Evolutionary conservation across 345 rosid genomes (phyloP).

Genomic region (Gossypium bickii): DNA sequence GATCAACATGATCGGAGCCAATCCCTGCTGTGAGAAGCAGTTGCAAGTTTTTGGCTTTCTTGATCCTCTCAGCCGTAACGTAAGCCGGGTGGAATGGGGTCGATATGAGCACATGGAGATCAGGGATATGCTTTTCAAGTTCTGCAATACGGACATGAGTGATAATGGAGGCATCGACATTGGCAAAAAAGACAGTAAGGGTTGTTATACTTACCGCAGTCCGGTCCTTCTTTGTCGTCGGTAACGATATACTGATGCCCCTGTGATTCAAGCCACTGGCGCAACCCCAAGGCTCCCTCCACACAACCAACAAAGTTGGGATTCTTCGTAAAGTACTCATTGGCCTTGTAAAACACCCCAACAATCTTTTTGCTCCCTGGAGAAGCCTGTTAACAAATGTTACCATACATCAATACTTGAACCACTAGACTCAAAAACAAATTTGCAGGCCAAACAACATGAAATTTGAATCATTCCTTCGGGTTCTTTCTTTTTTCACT

Average conservation of each 20-base stretch:
- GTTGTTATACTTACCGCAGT: constrained; percentile 40
- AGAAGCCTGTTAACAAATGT: constrained; percentile 46
- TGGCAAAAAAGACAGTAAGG: background rate
- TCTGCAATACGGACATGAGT: constrained; percentile 32
- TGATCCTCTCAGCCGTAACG: constrained; percentile 82
- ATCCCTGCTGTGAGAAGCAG: constrained; percentile 94
- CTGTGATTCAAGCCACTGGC: constrained; percentile 70
- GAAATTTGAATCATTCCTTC: background rate
- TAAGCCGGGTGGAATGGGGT: constrained; percentile 98
- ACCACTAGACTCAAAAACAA: background rate
- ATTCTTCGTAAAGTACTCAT: constrained; percentile 63
- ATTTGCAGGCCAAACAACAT: background rate
- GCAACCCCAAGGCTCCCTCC: constrained; percentile 75
- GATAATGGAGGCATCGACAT: background rate
- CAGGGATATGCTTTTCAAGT: constrained; percentile 83
- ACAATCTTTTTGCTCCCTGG: constrained; percentile 82
- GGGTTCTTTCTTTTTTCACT: too few relatives aligned
- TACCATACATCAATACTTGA: background rate
- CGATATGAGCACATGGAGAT: constrained; percentile 74
- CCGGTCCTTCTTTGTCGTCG: constrained; percentile 86
- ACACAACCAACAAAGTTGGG: constrained; percentile 78
- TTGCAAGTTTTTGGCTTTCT: constrained; percentile 80
- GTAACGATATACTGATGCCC: constrained; percentile 89
- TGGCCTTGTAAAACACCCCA: constrained; percentile 95
- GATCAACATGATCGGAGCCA: constrained; percentile 89